Conservation (phyloP, 805 yeast genomes). For the Candida awuae region DNA sequence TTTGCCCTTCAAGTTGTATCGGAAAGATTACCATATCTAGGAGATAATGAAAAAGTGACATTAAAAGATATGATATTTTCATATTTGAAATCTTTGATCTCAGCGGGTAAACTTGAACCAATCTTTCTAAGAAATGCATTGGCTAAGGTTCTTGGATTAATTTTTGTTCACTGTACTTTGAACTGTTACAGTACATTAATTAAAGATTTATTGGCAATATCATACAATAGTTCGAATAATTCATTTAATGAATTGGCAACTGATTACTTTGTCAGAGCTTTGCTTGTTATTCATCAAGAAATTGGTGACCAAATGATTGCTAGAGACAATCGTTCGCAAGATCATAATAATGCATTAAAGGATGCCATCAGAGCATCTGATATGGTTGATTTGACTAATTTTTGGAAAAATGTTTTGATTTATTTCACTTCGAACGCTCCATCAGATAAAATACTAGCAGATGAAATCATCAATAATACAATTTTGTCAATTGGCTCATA, state of each 20-base stretch:
- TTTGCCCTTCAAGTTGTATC: constrained; percentile 66
- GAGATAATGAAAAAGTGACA: constrained; percentile 36
- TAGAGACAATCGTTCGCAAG: constrained; percentile 53
- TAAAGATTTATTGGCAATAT: constrained; percentile 38
- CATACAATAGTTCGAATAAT: constrained; percentile 20
- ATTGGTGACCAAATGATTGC: constrained; percentile 86
- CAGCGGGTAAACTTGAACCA: constrained; percentile 28
- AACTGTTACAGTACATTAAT: constrained; percentile 44
- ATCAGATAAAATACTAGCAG: constrained; percentile 16
- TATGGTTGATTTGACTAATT: constrained; percentile 51
- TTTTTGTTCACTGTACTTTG: constrained; percentile 43
- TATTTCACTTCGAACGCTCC: constrained; percentile 24
- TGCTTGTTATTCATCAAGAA: constrained; percentile 74
- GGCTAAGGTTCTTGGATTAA: constrained; percentile 44
- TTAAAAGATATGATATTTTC: constrained; percentile 43
- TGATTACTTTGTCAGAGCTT: constrained; percentile 70
- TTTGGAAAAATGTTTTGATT: constrained; percentile 58
- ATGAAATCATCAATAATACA: constrained; percentile 48
- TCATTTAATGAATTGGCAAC: constrained; percentile 36
- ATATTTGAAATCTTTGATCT: constrained; percentile 30
- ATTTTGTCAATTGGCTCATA: constrained; percentile 71
- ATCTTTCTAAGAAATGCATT: constrained; percentile 46
- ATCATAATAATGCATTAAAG: constrained; percentile 64
- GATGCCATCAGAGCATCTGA: constrained; percentile 77
- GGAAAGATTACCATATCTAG: constrained; percentile 39